A percentile compares a stretch with the other conserved stretches of the same genome.
Conservation (phyloP, 148 eudicot species). For the Pouteria glomerata region DNA sequence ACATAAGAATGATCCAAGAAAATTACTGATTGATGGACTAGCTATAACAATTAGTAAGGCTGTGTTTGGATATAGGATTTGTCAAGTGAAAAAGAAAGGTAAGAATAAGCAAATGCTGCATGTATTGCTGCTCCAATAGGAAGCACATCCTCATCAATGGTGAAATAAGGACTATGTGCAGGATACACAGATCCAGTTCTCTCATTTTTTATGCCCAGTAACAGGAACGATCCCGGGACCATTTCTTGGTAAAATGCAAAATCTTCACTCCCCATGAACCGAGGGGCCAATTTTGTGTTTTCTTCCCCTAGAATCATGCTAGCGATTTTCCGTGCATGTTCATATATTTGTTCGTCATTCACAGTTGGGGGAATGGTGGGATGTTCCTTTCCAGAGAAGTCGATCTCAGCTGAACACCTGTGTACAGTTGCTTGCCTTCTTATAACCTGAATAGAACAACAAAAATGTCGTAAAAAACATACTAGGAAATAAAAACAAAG, state of each 20-base stretch:
- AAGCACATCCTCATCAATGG: conserved; percentile 40
- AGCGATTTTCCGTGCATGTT: conserved; percentile 21
- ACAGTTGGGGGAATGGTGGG: conserved; percentile 45
- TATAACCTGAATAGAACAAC: conserved; percentile 36
- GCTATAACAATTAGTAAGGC: too few relatives aligned
- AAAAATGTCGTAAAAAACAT: too few relatives aligned
- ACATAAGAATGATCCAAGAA: not conserved
- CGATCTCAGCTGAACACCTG: conserved; percentile 32
- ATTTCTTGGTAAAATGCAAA: conserved; percentile 40
- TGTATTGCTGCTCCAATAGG: conserved; percentile 41
- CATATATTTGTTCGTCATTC: conserved; percentile 30
- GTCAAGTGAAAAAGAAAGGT: too few relatives aligned
- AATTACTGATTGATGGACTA: not conserved
- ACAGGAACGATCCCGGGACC: conserved; percentile 25
- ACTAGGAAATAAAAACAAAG: too few relatives aligned
- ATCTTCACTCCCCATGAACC: conserved; percentile 46
- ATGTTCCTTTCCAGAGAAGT: conserved; percentile 28
- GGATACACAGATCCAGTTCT: conserved; percentile 23
- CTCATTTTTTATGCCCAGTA: conserved; percentile 39
- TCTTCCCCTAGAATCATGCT: conserved; percentile 28
- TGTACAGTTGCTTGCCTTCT: conserved; percentile 38
- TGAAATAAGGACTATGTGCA: conserved; percentile 36
- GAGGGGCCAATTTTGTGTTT: conserved; percentile 18
- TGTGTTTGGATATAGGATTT: too few relatives aligned
- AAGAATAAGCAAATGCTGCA: conserved; percentile 37